Percentiles rank a stretch among this genome's conserved stretches.
Evolutionary conservation across 2,329 filamentous ascomycete species (phyloP).

Genomic region (Sarocladium oryzae): DNA sequence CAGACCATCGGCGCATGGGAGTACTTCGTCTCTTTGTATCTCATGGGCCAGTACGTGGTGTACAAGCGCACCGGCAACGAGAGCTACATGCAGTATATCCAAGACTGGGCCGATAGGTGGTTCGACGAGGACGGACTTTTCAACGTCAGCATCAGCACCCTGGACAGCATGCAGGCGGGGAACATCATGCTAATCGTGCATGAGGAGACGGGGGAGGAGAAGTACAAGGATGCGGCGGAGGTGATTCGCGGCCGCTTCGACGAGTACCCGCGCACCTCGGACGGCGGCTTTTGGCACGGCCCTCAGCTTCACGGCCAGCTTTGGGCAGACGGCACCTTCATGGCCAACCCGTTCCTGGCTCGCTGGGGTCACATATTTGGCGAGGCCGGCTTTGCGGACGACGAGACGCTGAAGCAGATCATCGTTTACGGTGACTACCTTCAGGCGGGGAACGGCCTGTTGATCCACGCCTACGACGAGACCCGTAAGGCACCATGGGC

Average conservation of each 20-base stretch:
- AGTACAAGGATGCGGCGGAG: conserved; percentile 6
- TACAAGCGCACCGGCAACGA: conserved; percentile 10
- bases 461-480: conserved; percentile 11
- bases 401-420: conserved; percentile 12
- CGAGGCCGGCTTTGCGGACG: not conserved
- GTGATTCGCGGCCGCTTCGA: conserved; percentile 4
- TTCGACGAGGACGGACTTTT: conserved; percentile 9
- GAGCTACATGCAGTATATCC: conserved; percentile 9
- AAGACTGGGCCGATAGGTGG: conserved; percentile 10
- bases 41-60: conserved; percentile 10
- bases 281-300: conserved; percentile 9
- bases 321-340: conserved; percentile 10
- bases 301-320: not conserved
- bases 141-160: conserved; percentile 2
- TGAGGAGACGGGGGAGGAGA: conserved; percentile 6
- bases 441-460: conserved; percentile 2
- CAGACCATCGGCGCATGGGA: conserved; percentile 5
- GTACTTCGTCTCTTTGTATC: conserved; percentile 9
- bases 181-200: conserved; percentile 10
- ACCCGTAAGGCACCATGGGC: conserved; percentile 7
- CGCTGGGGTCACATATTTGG: conserved; percentile 9
- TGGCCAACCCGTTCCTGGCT: conserved; percentile 10
- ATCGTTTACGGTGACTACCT: conserved; percentile 9
- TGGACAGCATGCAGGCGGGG: conserved; percentile 10
- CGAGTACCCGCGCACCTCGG: conserved; percentile 4